A percentile compares a stretch with the other conserved stretches of the same genome.
Conservation (phyloP, 2,329 filamentous ascomycete species). For the Mollisia scopiformis region DNA sequence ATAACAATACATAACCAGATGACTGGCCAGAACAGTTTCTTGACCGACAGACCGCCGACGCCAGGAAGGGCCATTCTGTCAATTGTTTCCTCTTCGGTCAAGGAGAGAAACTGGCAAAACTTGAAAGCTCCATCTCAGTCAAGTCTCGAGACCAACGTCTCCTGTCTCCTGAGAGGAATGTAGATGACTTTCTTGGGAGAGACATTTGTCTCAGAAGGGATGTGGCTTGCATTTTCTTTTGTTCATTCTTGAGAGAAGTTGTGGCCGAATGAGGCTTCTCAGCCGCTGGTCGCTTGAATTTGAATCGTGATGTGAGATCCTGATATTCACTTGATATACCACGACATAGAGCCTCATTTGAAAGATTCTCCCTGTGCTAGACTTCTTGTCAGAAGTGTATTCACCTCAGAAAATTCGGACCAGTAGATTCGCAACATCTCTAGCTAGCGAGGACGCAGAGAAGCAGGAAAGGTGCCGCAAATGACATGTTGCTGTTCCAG, state of each 20-base stretch:
- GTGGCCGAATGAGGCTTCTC: background rate
- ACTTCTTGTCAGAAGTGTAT: too few relatives aligned
- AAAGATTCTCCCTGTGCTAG: too few relatives aligned
- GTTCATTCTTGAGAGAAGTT: background rate
- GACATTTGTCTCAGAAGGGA: background rate
- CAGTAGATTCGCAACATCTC: too few relatives aligned
- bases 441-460: too few relatives aligned
- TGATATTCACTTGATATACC: too few relatives aligned
- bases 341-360: too few relatives aligned
- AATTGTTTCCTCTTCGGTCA: background rate
- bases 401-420: too few relatives aligned
- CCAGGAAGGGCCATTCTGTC: background rate
- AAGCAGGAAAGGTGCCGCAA: too few relatives aligned
- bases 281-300: background rate
- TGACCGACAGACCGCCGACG: background rate
- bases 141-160: background rate
- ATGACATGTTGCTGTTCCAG: too few relatives aligned
- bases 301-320: background rate
- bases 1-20: background rate
- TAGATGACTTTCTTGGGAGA: background rate
- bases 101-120: background rate
- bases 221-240: background rate
- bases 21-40: background rate
- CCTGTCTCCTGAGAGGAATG: background rate
- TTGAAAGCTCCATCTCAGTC: background rate